These are phyloP conservation scores for Colletotrichum spaethianum DNA, from an alignment of 2,329 filamentous ascomycete genomes.

Conservation along the genomic window DNA sequence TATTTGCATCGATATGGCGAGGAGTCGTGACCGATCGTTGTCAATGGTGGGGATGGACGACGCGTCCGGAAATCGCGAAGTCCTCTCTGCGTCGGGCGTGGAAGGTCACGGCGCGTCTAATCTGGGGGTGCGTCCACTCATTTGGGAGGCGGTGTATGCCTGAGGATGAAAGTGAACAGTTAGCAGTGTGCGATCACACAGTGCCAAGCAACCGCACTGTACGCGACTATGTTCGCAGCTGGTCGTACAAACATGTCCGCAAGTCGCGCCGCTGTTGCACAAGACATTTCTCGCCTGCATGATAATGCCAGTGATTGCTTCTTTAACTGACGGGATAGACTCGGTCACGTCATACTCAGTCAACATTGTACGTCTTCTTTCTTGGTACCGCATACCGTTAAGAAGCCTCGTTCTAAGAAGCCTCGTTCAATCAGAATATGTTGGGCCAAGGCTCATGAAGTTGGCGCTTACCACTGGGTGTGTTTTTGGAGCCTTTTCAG, in stretches of 20 bases:
- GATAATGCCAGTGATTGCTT: too few relatives aligned
- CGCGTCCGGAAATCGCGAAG: conserved; percentile 40
- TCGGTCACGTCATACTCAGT: not conserved
- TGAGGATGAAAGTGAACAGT: conserved; percentile 21
- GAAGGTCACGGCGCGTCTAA: conserved; percentile 30
- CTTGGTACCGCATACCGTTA: not conserved
- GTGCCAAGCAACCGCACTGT: not conserved
- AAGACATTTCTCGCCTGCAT: not conserved
- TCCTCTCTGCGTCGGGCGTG: conserved; percentile 22
- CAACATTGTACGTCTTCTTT: not conserved
- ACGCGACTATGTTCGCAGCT: not conserved
- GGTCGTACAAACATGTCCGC: not conserved
- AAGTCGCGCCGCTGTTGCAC: not conserved
- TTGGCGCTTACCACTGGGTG: not conserved
- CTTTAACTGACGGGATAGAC: not conserved
- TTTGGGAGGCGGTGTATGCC: conserved; percentile 31
- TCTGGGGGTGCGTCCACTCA: conserved; percentile 25
- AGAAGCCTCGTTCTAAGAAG: not conserved
- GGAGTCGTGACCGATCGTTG: conserved; percentile 23
- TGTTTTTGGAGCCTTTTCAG: not conserved
- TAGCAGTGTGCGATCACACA: not conserved
- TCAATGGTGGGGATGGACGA: conserved; percentile 41
- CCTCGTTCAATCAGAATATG: not conserved
- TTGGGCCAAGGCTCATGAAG: not conserved
- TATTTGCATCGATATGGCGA: conserved; percentile 36